phyloP scores from a whole-genome alignment of 2,329 filamentous ascomycete genomes.

The Aureobasidium sp. region DNA sequence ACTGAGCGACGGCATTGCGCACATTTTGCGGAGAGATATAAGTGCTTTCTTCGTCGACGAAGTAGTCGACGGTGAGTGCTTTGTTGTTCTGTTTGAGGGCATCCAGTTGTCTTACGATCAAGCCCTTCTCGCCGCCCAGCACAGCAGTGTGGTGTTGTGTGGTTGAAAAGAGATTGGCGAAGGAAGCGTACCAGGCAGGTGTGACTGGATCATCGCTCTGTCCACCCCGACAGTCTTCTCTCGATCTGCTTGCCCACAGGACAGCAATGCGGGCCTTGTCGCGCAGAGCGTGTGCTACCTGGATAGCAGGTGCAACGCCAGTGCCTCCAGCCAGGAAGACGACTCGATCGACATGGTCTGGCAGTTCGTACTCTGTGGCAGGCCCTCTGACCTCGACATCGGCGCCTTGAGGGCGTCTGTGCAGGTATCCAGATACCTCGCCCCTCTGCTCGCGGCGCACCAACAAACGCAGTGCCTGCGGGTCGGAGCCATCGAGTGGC shows the following conservation, averaged over 20 bases:
- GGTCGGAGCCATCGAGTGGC: conserved; percentile 30
- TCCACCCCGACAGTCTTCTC: conserved; percentile 59
- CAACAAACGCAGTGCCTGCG: conserved; percentile 57
- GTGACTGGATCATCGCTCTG: conserved; percentile 40
- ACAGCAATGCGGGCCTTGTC: conserved; percentile 52
- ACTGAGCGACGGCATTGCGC: conserved; percentile 20
- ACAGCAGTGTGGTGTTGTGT: background rate
- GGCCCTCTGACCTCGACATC: conserved; percentile 74
- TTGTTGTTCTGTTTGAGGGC: conserved; percentile 59
- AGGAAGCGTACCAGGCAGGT: background rate
- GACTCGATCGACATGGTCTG: conserved; percentile 49
- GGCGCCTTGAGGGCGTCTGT: conserved; percentile 32
- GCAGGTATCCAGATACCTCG: conserved; percentile 79
- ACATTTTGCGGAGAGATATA: conserved; percentile 48
- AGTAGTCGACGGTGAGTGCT: conserved; percentile 55
- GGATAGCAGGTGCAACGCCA: conserved; percentile 82
- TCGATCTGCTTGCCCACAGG: conserved; percentile 70
- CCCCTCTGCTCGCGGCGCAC: conserved; percentile 72
- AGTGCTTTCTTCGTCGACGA: conserved; percentile 71
- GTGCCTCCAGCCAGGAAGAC: conserved; percentile 90
- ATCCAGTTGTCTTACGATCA: conserved; percentile 64
- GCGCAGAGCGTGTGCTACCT: conserved; percentile 55
- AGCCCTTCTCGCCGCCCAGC: conserved; percentile 37
- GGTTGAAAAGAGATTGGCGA: background rate
- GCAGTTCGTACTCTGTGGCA: conserved; percentile 56